Evolutionary conservation across 345 rosid genomes (phyloP).

Genomic region (Melastoma malabathricum): DNA sequence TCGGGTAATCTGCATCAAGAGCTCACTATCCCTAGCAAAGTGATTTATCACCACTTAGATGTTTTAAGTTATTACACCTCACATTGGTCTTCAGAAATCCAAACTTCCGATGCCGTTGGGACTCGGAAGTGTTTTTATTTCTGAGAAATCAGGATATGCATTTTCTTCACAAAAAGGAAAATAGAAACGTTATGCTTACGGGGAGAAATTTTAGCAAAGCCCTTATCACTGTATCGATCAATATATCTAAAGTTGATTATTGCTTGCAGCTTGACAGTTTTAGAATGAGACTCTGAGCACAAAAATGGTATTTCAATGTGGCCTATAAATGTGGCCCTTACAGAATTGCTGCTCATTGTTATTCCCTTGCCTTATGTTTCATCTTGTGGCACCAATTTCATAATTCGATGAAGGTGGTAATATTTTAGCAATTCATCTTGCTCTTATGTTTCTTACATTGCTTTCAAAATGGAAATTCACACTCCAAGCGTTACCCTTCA

Average conservation of each 20-base stretch:
- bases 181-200: no score
- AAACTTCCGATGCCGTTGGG: no score
- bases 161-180: no score
- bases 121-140: no score
- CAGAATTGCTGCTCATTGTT: neutral
- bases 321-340: neutral
- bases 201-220: no score
- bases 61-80: no score
- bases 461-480: constrained; percentile 54
- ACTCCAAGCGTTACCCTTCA: constrained; percentile 88
- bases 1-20: neutral
- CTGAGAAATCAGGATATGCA: no score
- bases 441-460: constrained; percentile 38
- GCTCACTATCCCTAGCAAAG: no score
- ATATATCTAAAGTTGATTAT: neutral
- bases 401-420: no score
- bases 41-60: no score
- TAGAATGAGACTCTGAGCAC: neutral
- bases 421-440: neutral
- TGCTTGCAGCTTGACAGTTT: neutral
- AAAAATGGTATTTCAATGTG: neutral
- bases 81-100: no score
- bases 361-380: neutral
- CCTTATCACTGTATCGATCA: no score
- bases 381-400: neutral